Percentiles rank a stretch among this genome's conserved stretches.
Conservation (phyloP, 2,329 filamentous ascomycete genomes). For the Arthrobotrys iridis region DNA sequence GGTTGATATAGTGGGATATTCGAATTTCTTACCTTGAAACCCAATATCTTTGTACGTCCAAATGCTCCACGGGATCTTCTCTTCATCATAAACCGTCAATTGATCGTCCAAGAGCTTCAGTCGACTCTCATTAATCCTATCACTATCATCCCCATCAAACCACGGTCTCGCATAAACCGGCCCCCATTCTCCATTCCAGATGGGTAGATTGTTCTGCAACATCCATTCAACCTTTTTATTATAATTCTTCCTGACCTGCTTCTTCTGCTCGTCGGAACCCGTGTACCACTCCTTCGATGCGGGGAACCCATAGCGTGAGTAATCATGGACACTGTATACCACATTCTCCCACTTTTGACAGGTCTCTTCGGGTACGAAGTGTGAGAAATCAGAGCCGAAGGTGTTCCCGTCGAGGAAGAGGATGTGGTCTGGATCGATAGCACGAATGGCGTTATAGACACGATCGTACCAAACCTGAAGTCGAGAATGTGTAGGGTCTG, state of each 20-base stretch:
- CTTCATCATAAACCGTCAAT: slow-evolving; percentile 66
- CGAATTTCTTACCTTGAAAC: slow-evolving; percentile 63
- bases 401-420: slow-evolving; percentile 68
- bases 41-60: slow-evolving; percentile 71
- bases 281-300: slow-evolving; percentile 62
- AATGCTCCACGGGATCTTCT: slow-evolving; percentile 69
- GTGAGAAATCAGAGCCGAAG: slow-evolving; percentile 64
- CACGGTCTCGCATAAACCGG: slow-evolving; percentile 64
- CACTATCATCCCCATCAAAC: slow-evolving; percentile 61
- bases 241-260: slow-evolving; percentile 62
- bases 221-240: slow-evolving; percentile 64
- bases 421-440: slow-evolving; percentile 65
- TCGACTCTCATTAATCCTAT: slow-evolving; percentile 63
- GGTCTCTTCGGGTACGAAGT: slow-evolving; percentile 55
- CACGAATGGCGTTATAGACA: slow-evolving; percentile 62
- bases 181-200: slow-evolving; percentile 68
- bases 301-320: slow-evolving; percentile 66
- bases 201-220: slow-evolving; percentile 62
- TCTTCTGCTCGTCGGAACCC: slow-evolving; percentile 63
- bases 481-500: slow-evolving; percentile 60
- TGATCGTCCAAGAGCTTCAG: slow-evolving; percentile 65
- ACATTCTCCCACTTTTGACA: slow-evolving; percentile 60
- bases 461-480: slow-evolving; percentile 63
- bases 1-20: not conserved
- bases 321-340: slow-evolving; percentile 69